Percentiles rank a stretch among this genome's conserved stretches.
Conservation (phyloP, 495 filamentous ascomycete genomes). For the Aspergillus homomorphus region DNA sequence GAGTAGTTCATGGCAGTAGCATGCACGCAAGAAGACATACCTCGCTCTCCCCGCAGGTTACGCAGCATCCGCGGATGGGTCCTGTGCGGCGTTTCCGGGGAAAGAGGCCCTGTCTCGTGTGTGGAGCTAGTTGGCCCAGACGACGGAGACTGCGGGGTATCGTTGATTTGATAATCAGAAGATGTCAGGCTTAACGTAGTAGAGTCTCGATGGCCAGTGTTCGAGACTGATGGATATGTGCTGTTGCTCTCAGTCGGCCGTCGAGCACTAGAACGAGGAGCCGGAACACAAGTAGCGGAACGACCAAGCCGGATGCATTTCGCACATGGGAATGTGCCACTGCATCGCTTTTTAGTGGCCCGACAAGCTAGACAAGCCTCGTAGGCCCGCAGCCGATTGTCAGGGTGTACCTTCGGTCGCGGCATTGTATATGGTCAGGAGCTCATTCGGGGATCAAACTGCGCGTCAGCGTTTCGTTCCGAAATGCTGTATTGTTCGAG, state of each 20-base stretch:
- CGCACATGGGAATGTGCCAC: slow-evolving; percentile 38
- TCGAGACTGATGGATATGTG: not conserved
- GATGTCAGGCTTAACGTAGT: not conserved
- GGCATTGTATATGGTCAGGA: slow-evolving; percentile 23
- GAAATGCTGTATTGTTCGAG: not conserved
- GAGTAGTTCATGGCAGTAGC: not conserved
- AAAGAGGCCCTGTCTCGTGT: slow-evolving; percentile 18
- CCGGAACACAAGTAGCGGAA: slow-evolving; percentile 32
- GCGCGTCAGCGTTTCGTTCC: not conserved
- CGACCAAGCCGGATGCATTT: slow-evolving; percentile 35
- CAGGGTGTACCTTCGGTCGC: slow-evolving; percentile 37
- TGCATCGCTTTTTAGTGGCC: slow-evolving; percentile 41
- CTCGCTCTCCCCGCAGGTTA: slow-evolving; percentile 37
- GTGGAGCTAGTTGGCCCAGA: not conserved
- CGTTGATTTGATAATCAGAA: not conserved
- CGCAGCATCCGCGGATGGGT: slow-evolving; percentile 40
- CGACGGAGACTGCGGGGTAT: not conserved
- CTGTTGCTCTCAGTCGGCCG: not conserved
- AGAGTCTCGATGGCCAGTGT: not conserved
- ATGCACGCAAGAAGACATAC: slow-evolving; percentile 13
- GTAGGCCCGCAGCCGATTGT: slow-evolving; percentile 34
- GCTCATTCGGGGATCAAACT: not conserved
- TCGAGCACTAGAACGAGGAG: not conserved
- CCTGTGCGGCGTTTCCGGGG: slow-evolving; percentile 34
- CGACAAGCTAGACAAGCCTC: slow-evolving; percentile 39